Percentiles rank a stretch among this genome's conserved stretches.
Conservation (phyloP, 2,329 filamentous ascomycete species). For the Penicillium olsonii region DNA sequence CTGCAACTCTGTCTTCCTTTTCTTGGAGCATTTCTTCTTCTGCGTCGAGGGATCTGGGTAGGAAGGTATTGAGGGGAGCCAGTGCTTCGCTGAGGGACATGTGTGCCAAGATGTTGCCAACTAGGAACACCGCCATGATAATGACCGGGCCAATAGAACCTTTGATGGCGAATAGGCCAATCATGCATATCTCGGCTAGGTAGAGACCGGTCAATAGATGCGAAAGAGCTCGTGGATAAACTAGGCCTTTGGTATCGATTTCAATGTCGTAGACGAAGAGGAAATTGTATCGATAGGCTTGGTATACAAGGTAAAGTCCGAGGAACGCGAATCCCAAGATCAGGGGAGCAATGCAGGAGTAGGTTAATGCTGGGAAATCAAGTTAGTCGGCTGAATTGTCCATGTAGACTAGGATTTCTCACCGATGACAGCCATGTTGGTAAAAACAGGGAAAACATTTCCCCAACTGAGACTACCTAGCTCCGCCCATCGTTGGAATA, state of each 20-base stretch:
- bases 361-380: constrained; percentile 67
- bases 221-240: constrained; percentile 82
- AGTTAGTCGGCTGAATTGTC: constrained; percentile 7
- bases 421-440: constrained; percentile 82
- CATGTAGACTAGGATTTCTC: constrained; percentile 32
- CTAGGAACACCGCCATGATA: constrained; percentile 73
- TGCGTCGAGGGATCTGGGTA: constrained; percentile 69
- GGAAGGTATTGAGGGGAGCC: constrained; percentile 57
- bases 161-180: constrained; percentile 78
- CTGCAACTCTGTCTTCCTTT: constrained; percentile 32
- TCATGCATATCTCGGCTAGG: constrained; percentile 77
- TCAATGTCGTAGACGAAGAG: constrained; percentile 80
- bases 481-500: constrained; percentile 73
- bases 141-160: constrained; percentile 65
- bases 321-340: constrained; percentile 79
- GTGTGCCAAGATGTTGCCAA: constrained; percentile 76
- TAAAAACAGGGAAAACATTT: constrained; percentile 73
- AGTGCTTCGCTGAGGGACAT: constrained; percentile 53
- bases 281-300: constrained; percentile 87
- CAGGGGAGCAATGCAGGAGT: constrained; percentile 83
- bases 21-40: constrained; percentile 51
- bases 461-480: constrained; percentile 81
- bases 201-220: constrained; percentile 85
- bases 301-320: constrained; percentile 77
- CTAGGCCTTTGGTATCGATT: constrained; percentile 84